A percentile compares a stretch with the other conserved stretches of the same genome.
phyloP scores from a whole-genome alignment of 2,329 filamentous ascomycete genomes.

The Aspergillaceae sp. region DNA sequence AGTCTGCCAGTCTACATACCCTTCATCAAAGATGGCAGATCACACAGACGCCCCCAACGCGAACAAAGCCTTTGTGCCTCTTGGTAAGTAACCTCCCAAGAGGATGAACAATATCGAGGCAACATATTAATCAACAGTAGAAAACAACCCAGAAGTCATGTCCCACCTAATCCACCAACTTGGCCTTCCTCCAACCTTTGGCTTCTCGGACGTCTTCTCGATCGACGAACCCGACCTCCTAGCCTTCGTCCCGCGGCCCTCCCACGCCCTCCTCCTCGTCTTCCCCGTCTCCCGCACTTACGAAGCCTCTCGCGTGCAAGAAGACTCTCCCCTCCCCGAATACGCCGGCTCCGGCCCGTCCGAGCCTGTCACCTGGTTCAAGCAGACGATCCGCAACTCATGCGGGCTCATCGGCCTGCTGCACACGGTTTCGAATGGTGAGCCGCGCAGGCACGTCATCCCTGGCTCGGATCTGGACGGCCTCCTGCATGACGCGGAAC shows the following conservation, averaged over 20 bases:
- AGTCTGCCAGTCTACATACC: background rate
- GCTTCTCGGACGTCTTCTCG: conserved; percentile 85
- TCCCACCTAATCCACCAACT: conserved; percentile 71
- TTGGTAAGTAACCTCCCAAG: conserved; percentile 25
- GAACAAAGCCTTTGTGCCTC: conserved; percentile 43
- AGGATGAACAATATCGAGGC: conserved; percentile 1
- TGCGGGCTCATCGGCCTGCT: conserved; percentile 85
- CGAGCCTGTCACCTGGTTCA: conserved; percentile 87
- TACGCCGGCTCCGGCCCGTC: conserved; percentile 59
- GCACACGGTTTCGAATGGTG: conserved; percentile 73
- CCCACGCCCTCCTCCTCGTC: conserved; percentile 80
- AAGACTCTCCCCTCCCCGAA: conserved; percentile 56
- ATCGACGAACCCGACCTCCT: conserved; percentile 79
- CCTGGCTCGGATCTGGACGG: conserved; percentile 37
- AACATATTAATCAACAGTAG: conserved; percentile 26
- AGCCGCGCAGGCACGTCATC: conserved; percentile 55
- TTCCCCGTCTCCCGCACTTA: conserved; percentile 77
- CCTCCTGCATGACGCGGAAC: conserved; percentile 61
- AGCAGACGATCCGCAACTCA: conserved; percentile 87
- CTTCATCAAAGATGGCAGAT: conserved; percentile 22
- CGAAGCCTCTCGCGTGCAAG: conserved; percentile 63
- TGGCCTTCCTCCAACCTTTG: conserved; percentile 66
- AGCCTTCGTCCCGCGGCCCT: conserved; percentile 77
- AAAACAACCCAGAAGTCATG: conserved; percentile 83
- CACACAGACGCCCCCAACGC: conserved; percentile 28